phyloP scores from a whole-genome alignment of 768 basidiomycete species.

The Baorangia bicolor region DNA sequence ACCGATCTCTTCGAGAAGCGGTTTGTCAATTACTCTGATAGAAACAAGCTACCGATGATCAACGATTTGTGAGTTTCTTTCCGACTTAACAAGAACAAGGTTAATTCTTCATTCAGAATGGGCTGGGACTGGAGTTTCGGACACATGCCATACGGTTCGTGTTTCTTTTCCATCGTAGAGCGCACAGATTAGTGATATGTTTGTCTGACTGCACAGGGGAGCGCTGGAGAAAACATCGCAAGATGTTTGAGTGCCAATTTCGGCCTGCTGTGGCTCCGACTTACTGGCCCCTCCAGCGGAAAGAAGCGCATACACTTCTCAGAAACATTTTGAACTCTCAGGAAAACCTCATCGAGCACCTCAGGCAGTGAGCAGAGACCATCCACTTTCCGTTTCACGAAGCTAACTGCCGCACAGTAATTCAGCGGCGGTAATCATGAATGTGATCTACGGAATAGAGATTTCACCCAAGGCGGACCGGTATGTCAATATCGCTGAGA shows the following conservation, averaged over 20 bases:
- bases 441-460: slow-evolving; percentile 50
- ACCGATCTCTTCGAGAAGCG: slow-evolving; percentile 58
- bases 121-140: slow-evolving; percentile 52
- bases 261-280: slow-evolving; percentile 40
- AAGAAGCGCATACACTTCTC: slow-evolving; percentile 46
- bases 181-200: background rate
- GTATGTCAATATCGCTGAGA: slow-evolving; percentile 53
- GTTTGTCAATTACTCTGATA: slow-evolving; percentile 56
- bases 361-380: slow-evolving; percentile 43
- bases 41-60: slow-evolving; percentile 47
- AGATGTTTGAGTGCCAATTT: slow-evolving; percentile 53
- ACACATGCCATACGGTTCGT: slow-evolving; percentile 51
- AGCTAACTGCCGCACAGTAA: slow-evolving; percentile 34
- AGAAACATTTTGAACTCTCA: slow-evolving; percentile 43
- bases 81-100: background rate
- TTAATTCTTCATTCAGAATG: slow-evolving; percentile 36
- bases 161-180: background rate
- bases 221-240: slow-evolving; percentile 51
- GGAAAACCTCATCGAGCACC: slow-evolving; percentile 45
- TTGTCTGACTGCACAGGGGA: slow-evolving; percentile 37
- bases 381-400: background rate
- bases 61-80: slow-evolving; percentile 42
- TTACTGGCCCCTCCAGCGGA: slow-evolving; percentile 46
- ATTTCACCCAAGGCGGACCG: slow-evolving; percentile 42
- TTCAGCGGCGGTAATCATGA: slow-evolving; percentile 53